Percentiles rank a stretch among this genome's conserved stretches.
These are phyloP conservation scores for Fraxinus platypoda DNA, from an alignment of 305 asterid species.

Conservation along the genomic window DNA sequence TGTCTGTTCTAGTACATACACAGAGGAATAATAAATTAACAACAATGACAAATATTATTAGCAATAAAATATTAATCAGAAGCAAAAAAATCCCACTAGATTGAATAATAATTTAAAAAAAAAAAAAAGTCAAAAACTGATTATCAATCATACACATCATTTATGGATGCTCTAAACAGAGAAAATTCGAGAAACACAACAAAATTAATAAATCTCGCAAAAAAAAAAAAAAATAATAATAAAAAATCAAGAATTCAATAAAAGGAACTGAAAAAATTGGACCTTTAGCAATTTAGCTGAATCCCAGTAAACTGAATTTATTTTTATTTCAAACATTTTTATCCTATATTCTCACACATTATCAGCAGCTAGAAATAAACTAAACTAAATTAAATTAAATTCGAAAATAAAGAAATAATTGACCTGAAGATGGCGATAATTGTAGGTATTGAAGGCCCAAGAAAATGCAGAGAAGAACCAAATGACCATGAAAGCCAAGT, in stretches of 20 bases:
- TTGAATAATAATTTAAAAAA: neutral
- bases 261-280: neutral
- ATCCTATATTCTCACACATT: neutral
- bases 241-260: neutral
- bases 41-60: neutral
- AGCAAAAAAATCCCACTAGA: neutral
- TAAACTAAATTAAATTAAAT: neutral
- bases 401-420: neutral
- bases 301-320: neutral
- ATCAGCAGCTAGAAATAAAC: neutral
- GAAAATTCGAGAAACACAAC: slow-evolving; percentile 1
- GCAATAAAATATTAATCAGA: neutral
- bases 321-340: neutral
- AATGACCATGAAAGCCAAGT: slow-evolving; percentile 48
- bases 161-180: neutral
- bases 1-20: slow-evolving; percentile 52
- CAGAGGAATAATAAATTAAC: neutral
- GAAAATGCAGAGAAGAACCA: slow-evolving; percentile 62
- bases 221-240: neutral
- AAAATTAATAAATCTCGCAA: neutral
- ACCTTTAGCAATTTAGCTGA: neutral
- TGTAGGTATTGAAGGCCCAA: slow-evolving; percentile 75
- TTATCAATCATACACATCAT: neutral
- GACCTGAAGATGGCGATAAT: slow-evolving; percentile 78
- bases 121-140: neutral